Evolutionary conservation across 345 rosid genomes (phyloP).

Genomic region (Physaria fendleri): DNA sequence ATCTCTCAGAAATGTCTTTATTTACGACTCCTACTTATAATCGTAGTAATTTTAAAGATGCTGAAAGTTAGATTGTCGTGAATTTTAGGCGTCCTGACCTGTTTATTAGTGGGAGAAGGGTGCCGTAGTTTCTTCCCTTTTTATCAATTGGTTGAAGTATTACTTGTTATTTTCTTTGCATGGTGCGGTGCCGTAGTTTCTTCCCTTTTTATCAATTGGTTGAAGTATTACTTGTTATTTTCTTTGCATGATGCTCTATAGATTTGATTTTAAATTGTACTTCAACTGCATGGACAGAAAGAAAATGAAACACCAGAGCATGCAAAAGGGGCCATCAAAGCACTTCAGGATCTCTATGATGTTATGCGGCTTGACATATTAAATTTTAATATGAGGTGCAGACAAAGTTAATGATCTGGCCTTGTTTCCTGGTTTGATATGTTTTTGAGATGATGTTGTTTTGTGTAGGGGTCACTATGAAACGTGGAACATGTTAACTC

Average conservation of each 20-base stretch:
- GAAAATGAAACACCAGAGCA: slow-evolving; percentile 57
- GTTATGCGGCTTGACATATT: slow-evolving; percentile 81
- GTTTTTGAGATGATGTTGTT: slow-evolving; percentile 7
- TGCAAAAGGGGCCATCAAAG: slow-evolving; percentile 75
- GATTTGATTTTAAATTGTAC: slow-evolving; percentile 3
- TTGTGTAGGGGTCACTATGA: slow-evolving; percentile 64
- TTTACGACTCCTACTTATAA: not conserved
- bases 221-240: not conserved
- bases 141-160: not conserved
- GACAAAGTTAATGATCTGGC: slow-evolving; percentile 16
- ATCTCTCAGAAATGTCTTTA: not conserved
- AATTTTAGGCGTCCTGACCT: not conserved
- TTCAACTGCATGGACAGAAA: slow-evolving; percentile 46
- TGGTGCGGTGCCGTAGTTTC: not conserved
- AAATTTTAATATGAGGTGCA: slow-evolving; percentile 66
- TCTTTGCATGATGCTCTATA: not conserved
- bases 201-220: not conserved
- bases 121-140: not conserved
- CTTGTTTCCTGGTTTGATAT: slow-evolving; percentile 3
- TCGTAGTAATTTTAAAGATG: not conserved
- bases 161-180: not conserved
- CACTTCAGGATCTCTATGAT: slow-evolving; percentile 96
- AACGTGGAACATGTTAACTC: slow-evolving; percentile 61
- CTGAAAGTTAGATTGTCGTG: not conserved
- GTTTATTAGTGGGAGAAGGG: not conserved